These are phyloP conservation scores for Lomentospora prolificans DNA, from an alignment of 2,329 filamentous ascomycete genomes.

Conservation along the genomic window DNA sequence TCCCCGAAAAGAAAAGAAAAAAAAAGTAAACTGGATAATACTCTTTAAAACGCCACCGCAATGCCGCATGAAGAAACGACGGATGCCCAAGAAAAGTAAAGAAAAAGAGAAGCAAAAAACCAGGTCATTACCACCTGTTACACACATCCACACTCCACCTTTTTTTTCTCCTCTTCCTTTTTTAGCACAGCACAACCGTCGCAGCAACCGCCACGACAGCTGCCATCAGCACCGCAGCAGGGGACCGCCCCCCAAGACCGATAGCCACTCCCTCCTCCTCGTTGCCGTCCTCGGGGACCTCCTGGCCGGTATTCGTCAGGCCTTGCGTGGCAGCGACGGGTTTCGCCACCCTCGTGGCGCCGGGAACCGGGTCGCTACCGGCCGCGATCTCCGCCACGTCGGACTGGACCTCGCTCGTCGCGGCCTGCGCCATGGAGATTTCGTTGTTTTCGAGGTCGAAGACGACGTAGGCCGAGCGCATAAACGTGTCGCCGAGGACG, in stretches of 20 bases:
- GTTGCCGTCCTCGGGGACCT: conserved; percentile 7
- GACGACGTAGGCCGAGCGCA: conserved; percentile 65
- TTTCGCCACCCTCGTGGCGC: conserved; percentile 38
- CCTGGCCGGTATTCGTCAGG: conserved; percentile 14
- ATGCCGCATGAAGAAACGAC: background rate
- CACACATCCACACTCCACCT: too few relatives aligned
- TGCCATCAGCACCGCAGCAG: too few relatives aligned
- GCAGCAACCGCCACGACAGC: too few relatives aligned
- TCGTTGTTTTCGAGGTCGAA: conserved; percentile 65
- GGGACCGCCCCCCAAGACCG: background rate
- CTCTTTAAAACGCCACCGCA: background rate
- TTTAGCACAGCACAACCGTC: too few relatives aligned
- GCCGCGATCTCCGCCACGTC: conserved; percentile 45
- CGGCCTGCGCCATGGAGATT: conserved; percentile 60
- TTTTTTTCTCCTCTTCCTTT: too few relatives aligned
- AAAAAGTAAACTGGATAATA: background rate
- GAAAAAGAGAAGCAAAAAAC: background rate
- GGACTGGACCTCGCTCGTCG: conserved; percentile 21
- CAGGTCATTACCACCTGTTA: too few relatives aligned
- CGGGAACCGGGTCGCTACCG: conserved; percentile 40
- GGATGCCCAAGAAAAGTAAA: too few relatives aligned
- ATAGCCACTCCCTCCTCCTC: background rate
- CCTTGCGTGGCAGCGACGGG: conserved; percentile 40
- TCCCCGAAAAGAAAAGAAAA: too few relatives aligned
- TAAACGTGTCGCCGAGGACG: conserved; percentile 65